Base-by-base conservation (phyloP, 345 rosid genomes). In the Arabis alpina region DNA sequence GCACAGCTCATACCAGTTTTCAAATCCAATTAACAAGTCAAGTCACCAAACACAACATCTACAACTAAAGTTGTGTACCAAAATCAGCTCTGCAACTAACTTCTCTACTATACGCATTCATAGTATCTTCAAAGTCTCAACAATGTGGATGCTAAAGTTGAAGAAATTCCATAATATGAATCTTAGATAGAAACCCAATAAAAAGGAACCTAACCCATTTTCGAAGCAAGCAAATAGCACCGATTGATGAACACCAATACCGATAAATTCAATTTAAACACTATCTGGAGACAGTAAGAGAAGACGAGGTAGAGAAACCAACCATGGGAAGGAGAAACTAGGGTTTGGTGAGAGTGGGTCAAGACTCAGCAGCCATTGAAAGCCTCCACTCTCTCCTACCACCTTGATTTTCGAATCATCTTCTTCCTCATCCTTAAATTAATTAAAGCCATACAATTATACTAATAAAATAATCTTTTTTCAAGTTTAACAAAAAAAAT, bases 341-440 rank as follows among this genome's bases (percentile, higher is more conserved):
- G 73, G 78, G 69, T 59, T 59, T 74, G 28, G 49, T 13, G 54
- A 62, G 44, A 6, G 24, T 66, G 24, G 14, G 42, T 58, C 73
- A 68, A 9, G 32, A 54, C 43, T 67, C 67, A 39, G 53, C 66
- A 49, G 59, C 74, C 66, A 59, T 50, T 24, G 47, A 30, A 56
- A 49, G 40, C 4, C 49, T 57, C 44, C 73, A 51, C 13, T 67
- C 54, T 62, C 27, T 19, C 52, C 13, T 45, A 75, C 74, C 73
- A 75, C 75, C 61, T 76, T 69, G 47, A 8, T 44, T 16, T 54
- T 61, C 32, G 75, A 75, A 55, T 47, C 65, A 50, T 25, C 73
- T 16, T 25, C 73, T 16, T 54, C 63, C 3, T 75, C 70, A 47
- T 75, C 65, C 66, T 40, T 40, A 15, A 65, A 34, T 60, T 62